Conservation (phyloP, 208 protist genomes). For the Wallacemonas collosoma region DNA sequence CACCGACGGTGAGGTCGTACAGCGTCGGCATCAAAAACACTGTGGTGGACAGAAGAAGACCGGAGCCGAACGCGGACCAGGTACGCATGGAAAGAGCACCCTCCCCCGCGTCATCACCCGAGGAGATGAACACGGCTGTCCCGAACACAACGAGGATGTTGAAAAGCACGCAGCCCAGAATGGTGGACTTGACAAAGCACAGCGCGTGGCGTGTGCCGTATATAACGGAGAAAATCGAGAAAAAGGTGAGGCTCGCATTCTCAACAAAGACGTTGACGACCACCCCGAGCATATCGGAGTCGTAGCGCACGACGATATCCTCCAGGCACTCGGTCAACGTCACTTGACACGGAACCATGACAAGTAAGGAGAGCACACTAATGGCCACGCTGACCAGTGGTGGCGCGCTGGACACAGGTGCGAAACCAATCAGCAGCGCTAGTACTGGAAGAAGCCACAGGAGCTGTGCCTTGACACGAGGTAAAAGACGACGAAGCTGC, state of each 20-base stretch:
- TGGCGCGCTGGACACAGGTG: not conserved
- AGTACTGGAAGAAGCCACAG: slow-evolving; percentile 27
- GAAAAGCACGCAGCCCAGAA: slow-evolving; percentile 67
- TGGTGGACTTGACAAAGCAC: slow-evolving; percentile 54
- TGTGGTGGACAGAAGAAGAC: slow-evolving; percentile 37
- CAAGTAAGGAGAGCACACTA: slow-evolving; percentile 31
- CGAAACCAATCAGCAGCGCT: slow-evolving; percentile 12
- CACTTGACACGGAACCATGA: slow-evolving; percentile 31
- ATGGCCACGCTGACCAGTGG: not conserved
- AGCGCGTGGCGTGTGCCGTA: slow-evolving; percentile 28
- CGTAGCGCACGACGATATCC: slow-evolving; percentile 55
- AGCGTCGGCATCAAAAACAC: slow-evolving; percentile 59
- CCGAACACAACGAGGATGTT: slow-evolving; percentile 71
- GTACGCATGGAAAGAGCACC: slow-evolving; percentile 31
- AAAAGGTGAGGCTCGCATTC: slow-evolving; percentile 57
- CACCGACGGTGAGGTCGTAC: slow-evolving; percentile 36
- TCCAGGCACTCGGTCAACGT: slow-evolving; percentile 54
- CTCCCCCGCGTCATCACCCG: slow-evolving; percentile 16
- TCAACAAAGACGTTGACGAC: slow-evolving; percentile 65
- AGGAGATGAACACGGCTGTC: slow-evolving; percentile 37
- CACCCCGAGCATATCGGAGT: slow-evolving; percentile 38
- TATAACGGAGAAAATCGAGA: slow-evolving; percentile 46
- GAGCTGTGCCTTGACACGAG: slow-evolving; percentile 30
- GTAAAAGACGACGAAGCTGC: slow-evolving; percentile 27
- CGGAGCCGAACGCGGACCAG: slow-evolving; percentile 42